These are phyloP conservation scores for Solanum acaule DNA, from an alignment of 257 asterid species.

Conservation along the genomic window DNA sequence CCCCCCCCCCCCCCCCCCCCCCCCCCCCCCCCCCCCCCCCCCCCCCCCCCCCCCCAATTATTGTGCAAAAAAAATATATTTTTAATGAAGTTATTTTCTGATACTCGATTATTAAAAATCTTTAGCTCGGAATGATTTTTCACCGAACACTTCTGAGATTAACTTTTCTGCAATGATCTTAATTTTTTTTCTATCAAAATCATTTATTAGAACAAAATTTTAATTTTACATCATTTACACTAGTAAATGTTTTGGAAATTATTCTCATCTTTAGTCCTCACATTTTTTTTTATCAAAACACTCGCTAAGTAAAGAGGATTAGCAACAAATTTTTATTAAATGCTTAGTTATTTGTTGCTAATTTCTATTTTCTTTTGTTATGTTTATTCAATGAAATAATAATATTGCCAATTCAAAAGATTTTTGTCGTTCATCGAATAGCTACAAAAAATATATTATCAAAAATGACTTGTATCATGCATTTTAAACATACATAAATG, in stretches of 20 bases:
- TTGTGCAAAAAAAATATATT: not conserved
- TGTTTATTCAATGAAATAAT: not conserved
- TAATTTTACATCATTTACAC: not conserved
- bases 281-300: no score
- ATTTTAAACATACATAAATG: no score
- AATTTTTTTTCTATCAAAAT: not conserved
- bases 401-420: not conserved
- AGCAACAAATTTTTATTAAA: no score
- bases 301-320: not conserved
- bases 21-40: no score
- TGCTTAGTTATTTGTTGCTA: no score
- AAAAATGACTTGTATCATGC: no score
- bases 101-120: not conserved
- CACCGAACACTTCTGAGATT: not conserved
- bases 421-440: not conserved
- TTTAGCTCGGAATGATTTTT: not conserved
- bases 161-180: not conserved
- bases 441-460: not conserved
- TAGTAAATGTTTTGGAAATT: no score
- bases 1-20: no score
- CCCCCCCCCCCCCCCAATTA: no score
- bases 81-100: not conserved
- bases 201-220: no score
- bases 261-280: not conserved
- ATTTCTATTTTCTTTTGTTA: not conserved